Base-by-base conservation (phyloP, 208 protist species). In the Trypanosoma brucei region DNA sequence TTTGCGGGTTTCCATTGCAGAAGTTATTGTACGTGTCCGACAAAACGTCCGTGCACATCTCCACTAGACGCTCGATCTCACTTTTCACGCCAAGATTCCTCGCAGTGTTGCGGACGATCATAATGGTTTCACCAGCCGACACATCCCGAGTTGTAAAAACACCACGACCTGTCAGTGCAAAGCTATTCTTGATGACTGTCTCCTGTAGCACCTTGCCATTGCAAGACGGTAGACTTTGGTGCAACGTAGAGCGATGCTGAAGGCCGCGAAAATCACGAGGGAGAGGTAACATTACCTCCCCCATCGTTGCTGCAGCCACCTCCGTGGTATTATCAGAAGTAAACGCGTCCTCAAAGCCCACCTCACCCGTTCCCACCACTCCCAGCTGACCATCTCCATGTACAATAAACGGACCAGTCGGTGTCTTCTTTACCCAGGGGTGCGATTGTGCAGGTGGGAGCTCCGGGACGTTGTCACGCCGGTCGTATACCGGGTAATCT, bases 331-430 rank as follows among this genome's bases (percentile, higher is more conserved):
- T 45, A 13, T 39, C 60, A 40, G 37, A 34, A 3, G 55, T 46
- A n/a, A 51, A 42, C 44, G 68, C 46, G 55, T 78, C 71, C 34
- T 92, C 84, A 65, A 95, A 95, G 64, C 86, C 86, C 5, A 95
- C 86, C 68, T 95, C 83, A 14, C 89, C 89, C 0, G 79, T 88
- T 14, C 88, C 88, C 35, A 73, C 70, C 42, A 86, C 65, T 50
- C 66, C 52, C 53, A 91, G 73, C 56, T 91, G 84, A 0, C 89
- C 89, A 60, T 95, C 89, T 8, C 89, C 89, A 68, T 95, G 89
- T 37, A 84, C 53, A 54, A 95, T 88, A 68, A 81, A 70, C 7
- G 76, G 75, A 0, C 89, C 89, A 34, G 83, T 84, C 2, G 86
- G 86, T 3, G 84, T 90, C 58, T 81, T 66, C 56, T 79, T 74